A percentile compares a stretch with the other conserved stretches of the same genome.
These are phyloP conservation scores for Trichoderma sp. DNA, from an alignment of 2,329 filamentous ascomycete species.

Conservation along the genomic window DNA sequence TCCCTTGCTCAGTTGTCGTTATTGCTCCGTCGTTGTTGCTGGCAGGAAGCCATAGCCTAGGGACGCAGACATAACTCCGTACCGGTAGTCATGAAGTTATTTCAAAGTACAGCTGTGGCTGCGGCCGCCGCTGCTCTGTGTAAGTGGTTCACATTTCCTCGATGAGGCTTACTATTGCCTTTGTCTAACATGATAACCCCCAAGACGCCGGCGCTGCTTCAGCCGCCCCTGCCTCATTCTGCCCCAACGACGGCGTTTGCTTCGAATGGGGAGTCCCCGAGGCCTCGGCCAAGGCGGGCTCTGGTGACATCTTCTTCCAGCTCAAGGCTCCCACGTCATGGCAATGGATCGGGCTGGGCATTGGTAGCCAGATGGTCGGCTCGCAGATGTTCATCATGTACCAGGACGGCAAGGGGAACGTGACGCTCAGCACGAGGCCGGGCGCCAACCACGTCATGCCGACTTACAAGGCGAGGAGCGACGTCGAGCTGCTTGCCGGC, in stretches of 20 bases:
- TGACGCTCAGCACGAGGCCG: conserved; percentile 62
- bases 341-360: conserved; percentile 61
- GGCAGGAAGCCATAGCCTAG: neutral
- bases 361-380: conserved; percentile 57
- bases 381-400: conserved; percentile 67
- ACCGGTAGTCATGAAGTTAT: conserved; percentile 23
- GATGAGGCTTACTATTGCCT: neutral
- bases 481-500: conserved; percentile 58
- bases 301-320: conserved; percentile 63
- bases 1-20: too few relatives aligned
- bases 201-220: conserved; percentile 33
- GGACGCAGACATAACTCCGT: neutral
- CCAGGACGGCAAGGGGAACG: conserved; percentile 58
- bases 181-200: neutral
- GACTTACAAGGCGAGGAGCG: conserved; percentile 45
- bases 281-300: conserved; percentile 49
- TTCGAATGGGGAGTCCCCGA: conserved; percentile 59
- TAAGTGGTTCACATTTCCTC: conserved; percentile 19
- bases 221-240: conserved; percentile 43
- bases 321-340: conserved; percentile 57
- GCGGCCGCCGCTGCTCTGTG: conserved; percentile 30
- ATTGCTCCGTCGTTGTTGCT: neutral
- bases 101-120: conserved; percentile 18
- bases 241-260: conserved; percentile 52
- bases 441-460: conserved; percentile 55